Conservation (phyloP, 2,329 filamentous ascomycete genomes). For the Talaromyces islandicus region DNA sequence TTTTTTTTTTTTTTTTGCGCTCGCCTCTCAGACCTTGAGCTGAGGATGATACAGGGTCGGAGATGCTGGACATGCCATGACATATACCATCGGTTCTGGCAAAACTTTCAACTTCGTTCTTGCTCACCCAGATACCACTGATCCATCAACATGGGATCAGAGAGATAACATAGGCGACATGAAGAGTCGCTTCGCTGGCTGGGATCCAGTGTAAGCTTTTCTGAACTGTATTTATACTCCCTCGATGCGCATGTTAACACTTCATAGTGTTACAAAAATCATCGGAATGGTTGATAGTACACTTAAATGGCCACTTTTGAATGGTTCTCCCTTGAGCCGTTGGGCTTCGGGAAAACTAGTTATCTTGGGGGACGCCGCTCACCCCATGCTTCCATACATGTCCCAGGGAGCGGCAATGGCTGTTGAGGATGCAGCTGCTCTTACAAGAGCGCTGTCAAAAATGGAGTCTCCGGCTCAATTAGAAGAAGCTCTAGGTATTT, state of each 20-base stretch:
- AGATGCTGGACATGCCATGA: slow-evolving; percentile 62
- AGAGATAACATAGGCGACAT: slow-evolving; percentile 37
- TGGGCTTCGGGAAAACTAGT: slow-evolving; percentile 27
- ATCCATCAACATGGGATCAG: slow-evolving; percentile 46
- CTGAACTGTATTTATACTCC: slow-evolving; percentile 27
- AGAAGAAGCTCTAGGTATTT: slow-evolving; percentile 27
- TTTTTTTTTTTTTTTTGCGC: too few species aligned
- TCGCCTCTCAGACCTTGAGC: not conserved
- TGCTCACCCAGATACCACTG: slow-evolving; percentile 58
- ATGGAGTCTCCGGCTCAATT: slow-evolving; percentile 24
- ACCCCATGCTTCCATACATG: slow-evolving; percentile 59
- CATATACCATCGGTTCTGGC: slow-evolving; percentile 50
- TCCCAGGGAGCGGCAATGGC: slow-evolving; percentile 53
- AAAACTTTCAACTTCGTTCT: slow-evolving; percentile 61
- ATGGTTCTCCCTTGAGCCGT: slow-evolving; percentile 40
- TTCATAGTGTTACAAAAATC: slow-evolving; percentile 19
- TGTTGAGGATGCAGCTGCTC: slow-evolving; percentile 62
- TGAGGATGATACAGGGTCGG: slow-evolving; percentile 13
- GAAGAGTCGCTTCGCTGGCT: slow-evolving; percentile 48
- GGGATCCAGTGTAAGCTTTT: slow-evolving; percentile 53
- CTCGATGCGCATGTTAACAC: not conserved
- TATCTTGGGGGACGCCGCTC: slow-evolving; percentile 53
- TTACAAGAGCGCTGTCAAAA: slow-evolving; percentile 36
- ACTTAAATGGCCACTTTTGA: slow-evolving; percentile 65
- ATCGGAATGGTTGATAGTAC: slow-evolving; percentile 51